Conservation (phyloP, 1,284 basidiomycete species). For the Mrakiaceae sp. region DNA sequence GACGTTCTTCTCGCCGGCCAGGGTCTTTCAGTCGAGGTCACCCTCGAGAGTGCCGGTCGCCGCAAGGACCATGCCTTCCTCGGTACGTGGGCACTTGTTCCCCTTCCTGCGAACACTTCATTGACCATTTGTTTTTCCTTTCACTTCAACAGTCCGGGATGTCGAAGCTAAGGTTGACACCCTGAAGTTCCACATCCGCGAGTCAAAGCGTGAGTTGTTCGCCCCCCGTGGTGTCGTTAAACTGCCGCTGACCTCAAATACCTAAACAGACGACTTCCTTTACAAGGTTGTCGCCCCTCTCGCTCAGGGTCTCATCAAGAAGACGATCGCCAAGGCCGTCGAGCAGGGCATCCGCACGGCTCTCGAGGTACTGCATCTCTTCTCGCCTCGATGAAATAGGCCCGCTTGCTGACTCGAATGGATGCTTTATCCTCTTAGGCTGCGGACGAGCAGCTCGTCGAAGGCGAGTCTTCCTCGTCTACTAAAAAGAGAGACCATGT, state of each 20-base stretch:
- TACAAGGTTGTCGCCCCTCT: constrained; percentile 40
- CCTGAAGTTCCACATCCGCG: constrained; percentile 81
- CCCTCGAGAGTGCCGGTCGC: constrained; percentile 49
- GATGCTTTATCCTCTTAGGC: neutral
- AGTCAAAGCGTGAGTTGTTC: constrained; percentile 70
- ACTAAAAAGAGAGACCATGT: too few relatives aligned
- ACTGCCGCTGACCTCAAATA: constrained; percentile 17
- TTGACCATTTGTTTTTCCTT: too few relatives aligned
- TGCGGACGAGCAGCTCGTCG: constrained; percentile 66
- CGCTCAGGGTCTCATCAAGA: constrained; percentile 73
- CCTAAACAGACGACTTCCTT: constrained; percentile 48
- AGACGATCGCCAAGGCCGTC: constrained; percentile 75
- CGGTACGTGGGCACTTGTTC: constrained; percentile 36
- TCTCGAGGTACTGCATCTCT: constrained; percentile 45
- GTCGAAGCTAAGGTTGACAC: constrained; percentile 42
- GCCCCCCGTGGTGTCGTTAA: constrained; percentile 34
- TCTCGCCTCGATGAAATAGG: neutral
- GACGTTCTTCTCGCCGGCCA: constrained; percentile 42
- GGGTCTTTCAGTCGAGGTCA: constrained; percentile 49
- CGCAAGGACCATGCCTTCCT: constrained; percentile 51
- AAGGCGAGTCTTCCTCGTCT: constrained; percentile 16
- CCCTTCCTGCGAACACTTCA: too few relatives aligned
- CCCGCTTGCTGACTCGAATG: neutral
- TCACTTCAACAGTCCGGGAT: too few relatives aligned
- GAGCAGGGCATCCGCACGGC: constrained; percentile 63